Percentiles rank a stretch among this genome's conserved stretches.
phyloP scores from a whole-genome alignment of 1,139 yeast genomes.

The Spathaspora sp. region DNA sequence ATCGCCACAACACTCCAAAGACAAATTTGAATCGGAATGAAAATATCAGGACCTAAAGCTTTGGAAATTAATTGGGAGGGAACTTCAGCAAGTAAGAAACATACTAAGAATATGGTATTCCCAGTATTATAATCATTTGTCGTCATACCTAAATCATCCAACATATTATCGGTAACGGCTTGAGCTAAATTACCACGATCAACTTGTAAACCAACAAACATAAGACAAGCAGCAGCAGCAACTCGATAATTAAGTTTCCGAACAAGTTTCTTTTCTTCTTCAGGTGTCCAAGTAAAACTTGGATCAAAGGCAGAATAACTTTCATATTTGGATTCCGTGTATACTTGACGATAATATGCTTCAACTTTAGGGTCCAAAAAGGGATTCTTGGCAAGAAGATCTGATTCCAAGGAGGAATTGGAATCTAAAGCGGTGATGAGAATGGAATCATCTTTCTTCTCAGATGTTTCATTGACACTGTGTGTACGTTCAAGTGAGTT shows the following conservation, averaged over 20 bases:
- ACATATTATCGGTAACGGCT: conserved; percentile 32
- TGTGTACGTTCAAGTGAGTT: background rate
- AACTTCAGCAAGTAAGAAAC: conserved; percentile 31
- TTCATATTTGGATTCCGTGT: conserved; percentile 31
- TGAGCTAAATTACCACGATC: conserved; percentile 33
- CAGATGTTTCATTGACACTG: background rate
- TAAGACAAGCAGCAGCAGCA: conserved; percentile 25
- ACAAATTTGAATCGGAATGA: conserved; percentile 33
- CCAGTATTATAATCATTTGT: conserved; percentile 35
- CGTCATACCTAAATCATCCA: conserved; percentile 26
- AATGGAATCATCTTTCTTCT: conserved; percentile 1
- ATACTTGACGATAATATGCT: conserved; percentile 19
- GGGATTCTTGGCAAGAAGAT: conserved; percentile 9
- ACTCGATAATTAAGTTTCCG: conserved; percentile 27
- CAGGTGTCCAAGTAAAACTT: conserved; percentile 30
- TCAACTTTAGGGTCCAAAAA: conserved; percentile 11
- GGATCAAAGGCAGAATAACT: conserved; percentile 36
- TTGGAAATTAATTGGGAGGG: conserved; percentile 36
- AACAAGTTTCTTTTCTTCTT: conserved; percentile 30
- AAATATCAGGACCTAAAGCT: conserved; percentile 31
- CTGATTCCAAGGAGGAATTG: conserved; percentile 6
- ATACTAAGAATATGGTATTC: conserved; percentile 27
- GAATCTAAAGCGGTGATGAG: conserved; percentile 6
- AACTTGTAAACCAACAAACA: conserved; percentile 34
- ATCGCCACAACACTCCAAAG: conserved; percentile 33